Conservation (phyloP, 108 stramenopile genomes). For the Bacterosira constricta region DNA sequence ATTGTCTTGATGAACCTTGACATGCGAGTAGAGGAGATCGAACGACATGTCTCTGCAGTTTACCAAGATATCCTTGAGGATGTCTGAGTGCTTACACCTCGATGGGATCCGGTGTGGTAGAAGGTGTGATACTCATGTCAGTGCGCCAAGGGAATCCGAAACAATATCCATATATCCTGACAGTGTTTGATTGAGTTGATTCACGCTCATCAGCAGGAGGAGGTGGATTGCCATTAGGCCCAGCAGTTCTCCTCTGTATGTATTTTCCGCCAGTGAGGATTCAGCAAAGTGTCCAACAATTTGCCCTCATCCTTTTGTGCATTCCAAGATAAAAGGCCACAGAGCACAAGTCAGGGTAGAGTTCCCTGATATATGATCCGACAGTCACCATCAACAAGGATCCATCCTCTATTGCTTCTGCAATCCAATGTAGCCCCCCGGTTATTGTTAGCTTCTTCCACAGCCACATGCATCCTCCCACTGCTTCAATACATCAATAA, state of each 20-base stretch:
- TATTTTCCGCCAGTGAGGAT: neutral
- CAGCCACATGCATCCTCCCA: neutral
- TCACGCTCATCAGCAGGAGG: neutral
- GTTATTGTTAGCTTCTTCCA: neutral
- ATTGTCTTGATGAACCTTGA: no score
- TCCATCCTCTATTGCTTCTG: neutral
- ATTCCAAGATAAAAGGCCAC: slow-evolving; percentile 13
- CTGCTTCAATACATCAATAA: neutral
- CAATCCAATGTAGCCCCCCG: neutral
- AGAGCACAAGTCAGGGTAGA: neutral
- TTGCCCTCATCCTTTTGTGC: neutral
- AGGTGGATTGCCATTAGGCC: slow-evolving; percentile 15
- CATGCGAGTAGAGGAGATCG: neutral
- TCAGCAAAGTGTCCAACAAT: slow-evolving; percentile 1
- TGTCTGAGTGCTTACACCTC: slow-evolving; percentile 10
- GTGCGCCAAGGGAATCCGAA: slow-evolving; percentile 28
- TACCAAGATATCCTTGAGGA: slow-evolving; percentile 19
- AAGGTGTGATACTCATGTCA: neutral
- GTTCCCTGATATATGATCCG: slow-evolving; percentile 17
- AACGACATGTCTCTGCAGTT: slow-evolving; percentile 19
- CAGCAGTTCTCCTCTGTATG: slow-evolving; percentile 7
- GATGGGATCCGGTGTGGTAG: slow-evolving; percentile 8
- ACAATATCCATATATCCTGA: slow-evolving; percentile 1
- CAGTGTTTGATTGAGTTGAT: neutral
- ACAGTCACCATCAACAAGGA: slow-evolving; percentile 5